A percentile compares a stretch with the other conserved stretches of the same genome.
Conservation (phyloP, 495 filamentous ascomycete species). For the Tuber aestivum region DNA sequence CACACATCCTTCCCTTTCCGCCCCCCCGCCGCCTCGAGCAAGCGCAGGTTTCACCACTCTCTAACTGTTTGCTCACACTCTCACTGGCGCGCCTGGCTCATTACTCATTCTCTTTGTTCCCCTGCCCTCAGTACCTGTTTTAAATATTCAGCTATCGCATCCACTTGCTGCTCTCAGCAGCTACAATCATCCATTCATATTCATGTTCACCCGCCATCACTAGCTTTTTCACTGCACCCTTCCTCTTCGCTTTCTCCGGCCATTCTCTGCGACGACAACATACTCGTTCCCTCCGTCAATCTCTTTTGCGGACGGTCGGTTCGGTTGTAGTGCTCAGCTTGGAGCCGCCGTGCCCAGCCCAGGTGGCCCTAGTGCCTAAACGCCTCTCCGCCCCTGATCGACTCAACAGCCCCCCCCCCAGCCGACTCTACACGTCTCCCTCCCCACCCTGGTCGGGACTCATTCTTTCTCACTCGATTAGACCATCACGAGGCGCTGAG, state of each 20-base stretch:
- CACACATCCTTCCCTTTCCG: conserved; percentile 16
- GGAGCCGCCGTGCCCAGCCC: conserved; percentile 34
- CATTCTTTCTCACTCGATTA: conserved; percentile 27
- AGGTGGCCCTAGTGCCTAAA: conserved; percentile 28
- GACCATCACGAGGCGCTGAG: conserved; percentile 40
- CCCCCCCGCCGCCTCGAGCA: conserved; percentile 15
- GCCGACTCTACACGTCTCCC: conserved; percentile 9
- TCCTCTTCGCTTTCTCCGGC: background rate
- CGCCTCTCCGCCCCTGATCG: conserved; percentile 29
- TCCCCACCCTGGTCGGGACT: conserved; percentile 23
- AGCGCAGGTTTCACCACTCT: conserved; percentile 25
- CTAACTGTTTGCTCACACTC: conserved; percentile 31
- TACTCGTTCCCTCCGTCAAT: background rate
- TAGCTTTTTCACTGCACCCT: background rate
- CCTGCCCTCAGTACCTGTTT: conserved; percentile 26
- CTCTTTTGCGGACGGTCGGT: background rate
- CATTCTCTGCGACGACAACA: background rate
- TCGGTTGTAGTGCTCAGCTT: background rate
- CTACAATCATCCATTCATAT: conserved; percentile 34
- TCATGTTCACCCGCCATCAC: conserved; percentile 1
- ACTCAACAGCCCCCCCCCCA: conserved; percentile 15
- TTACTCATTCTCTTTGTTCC: conserved; percentile 33
- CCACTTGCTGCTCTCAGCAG: conserved; percentile 41
- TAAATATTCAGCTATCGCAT: conserved; percentile 41
- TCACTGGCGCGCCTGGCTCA: conserved; percentile 24